These are phyloP conservation scores for Didymella lethalis DNA, from an alignment of 2,329 filamentous ascomycete genomes.

Conservation along the genomic window DNA sequence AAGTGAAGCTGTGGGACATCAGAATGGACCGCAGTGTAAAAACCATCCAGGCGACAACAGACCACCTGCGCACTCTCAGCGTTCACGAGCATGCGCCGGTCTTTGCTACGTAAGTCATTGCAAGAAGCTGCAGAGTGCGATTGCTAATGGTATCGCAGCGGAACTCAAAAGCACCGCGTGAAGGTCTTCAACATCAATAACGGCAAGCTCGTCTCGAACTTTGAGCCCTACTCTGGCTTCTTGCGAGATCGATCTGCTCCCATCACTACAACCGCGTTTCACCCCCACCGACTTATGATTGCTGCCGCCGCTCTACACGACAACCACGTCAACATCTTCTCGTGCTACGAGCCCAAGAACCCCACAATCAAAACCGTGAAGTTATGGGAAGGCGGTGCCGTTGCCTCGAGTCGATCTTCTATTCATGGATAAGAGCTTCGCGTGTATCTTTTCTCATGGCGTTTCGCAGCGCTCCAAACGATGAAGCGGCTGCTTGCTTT, in stretches of 20 bases:
- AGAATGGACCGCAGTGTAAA: constrained; percentile 81
- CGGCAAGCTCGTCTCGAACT: constrained; percentile 77
- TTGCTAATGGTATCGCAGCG: constrained; percentile 61
- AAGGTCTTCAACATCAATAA: constrained; percentile 88
- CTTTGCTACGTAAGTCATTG: constrained; percentile 66
- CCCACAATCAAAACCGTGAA: constrained; percentile 41
- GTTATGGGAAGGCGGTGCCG: constrained; percentile 42
- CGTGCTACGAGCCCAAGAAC: constrained; percentile 48
- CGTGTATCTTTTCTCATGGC: background rate
- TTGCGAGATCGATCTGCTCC: constrained; percentile 80
- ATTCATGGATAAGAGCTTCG: constrained; percentile 16
- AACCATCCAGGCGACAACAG: constrained; percentile 75
- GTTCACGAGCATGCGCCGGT: constrained; percentile 97
- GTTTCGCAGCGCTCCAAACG: constrained; percentile 2
- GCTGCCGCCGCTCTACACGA: constrained; percentile 87
- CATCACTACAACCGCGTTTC: constrained; percentile 90
- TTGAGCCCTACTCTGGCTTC: constrained; percentile 92
- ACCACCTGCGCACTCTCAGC: constrained; percentile 83
- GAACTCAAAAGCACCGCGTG: constrained; percentile 85
- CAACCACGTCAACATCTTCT: constrained; percentile 88
- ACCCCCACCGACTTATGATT: constrained; percentile 91
- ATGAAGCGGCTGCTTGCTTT: background rate
- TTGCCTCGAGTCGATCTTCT: constrained; percentile 31
- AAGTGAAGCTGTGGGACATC: constrained; percentile 96
- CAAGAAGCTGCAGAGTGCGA: too few relatives aligned